Evolutionary conservation across 163 green algal genomes (phyloP).

Genomic region (Scenedesmus sp.): DNA sequence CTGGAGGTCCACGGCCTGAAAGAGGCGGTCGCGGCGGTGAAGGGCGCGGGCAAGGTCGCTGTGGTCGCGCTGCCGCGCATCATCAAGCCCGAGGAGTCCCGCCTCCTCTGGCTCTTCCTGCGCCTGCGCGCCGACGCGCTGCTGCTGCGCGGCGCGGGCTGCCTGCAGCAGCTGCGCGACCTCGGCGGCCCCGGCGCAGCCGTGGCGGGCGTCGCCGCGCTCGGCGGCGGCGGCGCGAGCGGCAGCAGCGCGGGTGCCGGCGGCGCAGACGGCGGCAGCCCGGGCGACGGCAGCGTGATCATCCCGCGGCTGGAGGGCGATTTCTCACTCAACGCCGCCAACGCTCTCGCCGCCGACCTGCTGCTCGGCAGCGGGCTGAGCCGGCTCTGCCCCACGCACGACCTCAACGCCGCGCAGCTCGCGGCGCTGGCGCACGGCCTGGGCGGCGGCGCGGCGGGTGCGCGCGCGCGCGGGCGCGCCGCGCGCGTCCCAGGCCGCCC

Average conservation of each 20-base stretch:
- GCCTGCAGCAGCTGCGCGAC: conserved; percentile 72
- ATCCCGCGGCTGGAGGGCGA: conserved; percentile 82
- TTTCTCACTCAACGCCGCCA: conserved; percentile 87
- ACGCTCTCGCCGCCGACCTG: conserved; percentile 67
- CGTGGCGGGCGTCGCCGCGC: not conserved
- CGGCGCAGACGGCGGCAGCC: too few species aligned
- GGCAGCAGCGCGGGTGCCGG: not conserved
- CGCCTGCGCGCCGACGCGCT: conserved; percentile 73
- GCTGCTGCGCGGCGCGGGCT: conserved; percentile 72
- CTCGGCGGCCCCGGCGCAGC: conserved; percentile 59
- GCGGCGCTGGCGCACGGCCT: conserved; percentile 45
- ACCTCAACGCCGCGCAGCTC: conserved; percentile 82
- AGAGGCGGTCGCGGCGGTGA: conserved; percentile 64
- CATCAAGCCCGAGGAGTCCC: conserved; percentile 81
- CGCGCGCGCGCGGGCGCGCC: conserved; percentile 3
- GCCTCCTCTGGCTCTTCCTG: conserved; percentile 77
- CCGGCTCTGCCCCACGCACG: conserved; percentile 76
- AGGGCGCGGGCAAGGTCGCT: conserved; percentile 56
- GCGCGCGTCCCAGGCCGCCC: too few species aligned
- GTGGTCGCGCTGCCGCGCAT: conserved; percentile 81
- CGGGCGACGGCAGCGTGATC: not conserved
- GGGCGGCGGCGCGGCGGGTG: too few species aligned
- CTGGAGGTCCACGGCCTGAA: conserved; percentile 83
- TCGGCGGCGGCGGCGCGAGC: conserved; percentile 11
- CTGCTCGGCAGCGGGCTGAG: conserved; percentile 64